These are phyloP conservation scores for Warburgia ugandensis DNA, from an alignment of 164 flowering plant species.

Conservation along the genomic window DNA sequence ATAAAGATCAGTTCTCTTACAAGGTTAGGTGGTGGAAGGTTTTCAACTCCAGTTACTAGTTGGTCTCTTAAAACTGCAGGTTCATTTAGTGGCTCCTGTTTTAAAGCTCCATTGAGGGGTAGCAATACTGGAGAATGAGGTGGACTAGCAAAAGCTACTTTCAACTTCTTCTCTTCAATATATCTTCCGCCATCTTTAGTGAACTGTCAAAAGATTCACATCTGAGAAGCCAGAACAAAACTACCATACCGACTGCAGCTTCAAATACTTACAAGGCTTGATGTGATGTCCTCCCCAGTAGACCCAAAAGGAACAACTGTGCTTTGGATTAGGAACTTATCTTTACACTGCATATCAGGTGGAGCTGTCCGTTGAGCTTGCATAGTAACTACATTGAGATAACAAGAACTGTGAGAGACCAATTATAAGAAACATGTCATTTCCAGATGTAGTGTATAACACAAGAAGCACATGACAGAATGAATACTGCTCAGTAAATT, in stretches of 20 bases:
- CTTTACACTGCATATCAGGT: conserved; percentile 68
- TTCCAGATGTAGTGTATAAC: no score
- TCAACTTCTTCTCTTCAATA: conserved; percentile 73
- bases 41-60: neutral
- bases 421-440: no score
- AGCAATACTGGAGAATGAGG: conserved; percentile 46
- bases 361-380: conserved; percentile 60
- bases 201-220: conserved; percentile 47
- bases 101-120: conserved; percentile 34
- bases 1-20: neutral
- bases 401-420: no score
- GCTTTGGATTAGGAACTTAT: conserved; percentile 84
- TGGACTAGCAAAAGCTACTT: conserved; percentile 51
- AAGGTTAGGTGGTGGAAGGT: neutral
- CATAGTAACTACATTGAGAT: conserved; percentile 55
- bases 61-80: neutral
- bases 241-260: neutral
- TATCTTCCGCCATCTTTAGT: conserved; percentile 46
- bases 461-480: no score
- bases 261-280: conserved; percentile 39
- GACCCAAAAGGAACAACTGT: conserved; percentile 61
- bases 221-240: conserved; percentile 14
- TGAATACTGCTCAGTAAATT: no score
- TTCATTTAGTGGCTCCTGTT: conserved; percentile 3
- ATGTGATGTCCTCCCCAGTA: conserved; percentile 46